Base-by-base conservation (phyloP, 179 eudicot species). In the Beta corolliflora region DNA sequence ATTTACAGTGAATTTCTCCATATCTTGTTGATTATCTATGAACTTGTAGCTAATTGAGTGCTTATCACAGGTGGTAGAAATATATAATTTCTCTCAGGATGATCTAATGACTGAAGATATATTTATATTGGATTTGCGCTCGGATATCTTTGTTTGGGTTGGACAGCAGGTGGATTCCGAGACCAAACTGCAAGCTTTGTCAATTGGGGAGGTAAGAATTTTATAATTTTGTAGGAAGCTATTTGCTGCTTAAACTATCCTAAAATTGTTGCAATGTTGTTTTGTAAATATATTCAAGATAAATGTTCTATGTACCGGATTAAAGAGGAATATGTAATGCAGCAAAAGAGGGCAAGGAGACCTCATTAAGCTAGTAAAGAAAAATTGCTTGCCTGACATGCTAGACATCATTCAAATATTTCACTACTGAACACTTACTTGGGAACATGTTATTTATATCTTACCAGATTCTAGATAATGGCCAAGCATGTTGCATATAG, bases 81-180 rank as follows among this genome's bases (percentile, higher is more conserved):
- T 97, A 86, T 85, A 89, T 86, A 97, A 93, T 86, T 97, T 90
- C 89, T 84, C 85, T 79, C 99, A 97, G 82, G 98, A 97, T 63
- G 98, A 97, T 86, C 88, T 97, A 80, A 92, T 92, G 98, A 94
- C 99, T 66, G 99, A 97, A 85, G 99, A 97, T 83, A 76, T 93
- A 64, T 97, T 87, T 81, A 85, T 97, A 82, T 90, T 97, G 79
- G 94, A 97, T 85, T 89, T 94, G 82, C 97, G 87, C 83, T 85
- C 92, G 31, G 93, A 88, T 83, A 87, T 97, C 54, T 97, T 87
- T 82, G 91, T 97, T 64, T 97, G 99, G 99, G 93, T 97, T 50
- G 99, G 99, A 80, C 90, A 90, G 80, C 86, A 90, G 83, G 94
- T 94, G 52, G 93, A 93, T 53, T 76, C 93, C 59, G 90, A 89